Percentiles rank a stretch among this genome's conserved stretches.
These are phyloP conservation scores for Hemileccinum impolitum DNA, from an alignment of 768 basidiomycete genomes.

Conservation along the genomic window DNA sequence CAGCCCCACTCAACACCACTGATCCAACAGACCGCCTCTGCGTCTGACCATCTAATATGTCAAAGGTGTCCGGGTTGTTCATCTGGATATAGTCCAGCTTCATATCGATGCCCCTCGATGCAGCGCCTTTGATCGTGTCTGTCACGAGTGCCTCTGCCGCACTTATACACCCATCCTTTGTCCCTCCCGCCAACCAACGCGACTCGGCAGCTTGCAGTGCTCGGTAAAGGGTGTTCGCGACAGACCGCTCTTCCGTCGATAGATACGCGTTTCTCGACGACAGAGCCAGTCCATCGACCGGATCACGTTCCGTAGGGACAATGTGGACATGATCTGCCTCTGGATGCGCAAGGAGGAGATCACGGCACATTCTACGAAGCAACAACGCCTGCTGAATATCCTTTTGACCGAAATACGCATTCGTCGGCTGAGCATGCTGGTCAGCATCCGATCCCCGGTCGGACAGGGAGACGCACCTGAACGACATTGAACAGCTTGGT, in stretches of 20 bases:
- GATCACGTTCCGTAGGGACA: constrained; percentile 77
- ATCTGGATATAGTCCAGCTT: constrained; percentile 84
- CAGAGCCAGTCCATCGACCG: constrained; percentile 67
- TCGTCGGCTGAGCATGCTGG: constrained; percentile 55
- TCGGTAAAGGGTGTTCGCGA: constrained; percentile 61
- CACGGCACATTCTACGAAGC: constrained; percentile 70
- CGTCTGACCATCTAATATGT: constrained; percentile 43
- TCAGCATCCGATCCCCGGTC: neutral
- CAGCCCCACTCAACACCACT: constrained; percentile 80
- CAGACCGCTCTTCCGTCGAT: constrained; percentile 52
- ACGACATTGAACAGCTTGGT: constrained; percentile 93
- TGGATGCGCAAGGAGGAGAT: constrained; percentile 81
- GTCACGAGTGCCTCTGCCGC: constrained; percentile 43
- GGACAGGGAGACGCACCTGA: constrained; percentile 47
- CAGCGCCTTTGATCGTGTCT: constrained; percentile 27
- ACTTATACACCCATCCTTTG: constrained; percentile 48
- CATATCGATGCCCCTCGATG: constrained; percentile 46
- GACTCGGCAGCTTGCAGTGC: constrained; percentile 60
- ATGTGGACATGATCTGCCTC: constrained; percentile 73
- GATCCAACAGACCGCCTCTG: constrained; percentile 28
- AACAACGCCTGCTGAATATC: constrained; percentile 96
- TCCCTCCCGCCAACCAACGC: constrained; percentile 51
- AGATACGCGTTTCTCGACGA: constrained; percentile 92
- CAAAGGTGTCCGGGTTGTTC: constrained; percentile 78
- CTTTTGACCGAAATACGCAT: constrained; percentile 96